These are phyloP conservation scores for Mrakia hoshinonis DNA, from an alignment of 768 basidiomycete species.

Conservation along the genomic window DNA sequence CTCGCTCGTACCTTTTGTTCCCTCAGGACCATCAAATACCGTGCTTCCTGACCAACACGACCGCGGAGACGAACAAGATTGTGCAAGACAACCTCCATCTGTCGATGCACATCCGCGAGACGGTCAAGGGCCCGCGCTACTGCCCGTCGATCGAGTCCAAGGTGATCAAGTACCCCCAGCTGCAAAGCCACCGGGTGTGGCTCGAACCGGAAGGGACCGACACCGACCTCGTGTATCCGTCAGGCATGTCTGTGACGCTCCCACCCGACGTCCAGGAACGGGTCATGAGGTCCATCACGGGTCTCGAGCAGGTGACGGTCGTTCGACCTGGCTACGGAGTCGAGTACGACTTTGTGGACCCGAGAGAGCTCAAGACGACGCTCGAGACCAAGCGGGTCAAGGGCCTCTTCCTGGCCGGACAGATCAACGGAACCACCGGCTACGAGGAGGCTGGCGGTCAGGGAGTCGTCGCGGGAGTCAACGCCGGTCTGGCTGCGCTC, in stretches of 20 bases:
- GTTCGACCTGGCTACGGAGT: conserved; percentile 81
- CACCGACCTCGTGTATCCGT: conserved; percentile 76
- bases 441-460: conserved; percentile 93
- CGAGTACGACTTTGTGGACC: conserved; percentile 75
- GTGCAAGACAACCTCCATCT: conserved; percentile 65
- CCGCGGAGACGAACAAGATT: conserved; percentile 61
- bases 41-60: conserved; percentile 63
- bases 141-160: conserved; percentile 87
- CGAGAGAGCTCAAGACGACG: conserved; percentile 64
- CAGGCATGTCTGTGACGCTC: conserved; percentile 78
- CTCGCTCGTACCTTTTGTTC: not conserved
- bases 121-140: conserved; percentile 81
- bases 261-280: conserved; percentile 75
- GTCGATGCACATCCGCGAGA: conserved; percentile 79
- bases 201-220: conserved; percentile 70
- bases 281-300: conserved; percentile 75
- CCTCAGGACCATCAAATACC: conserved; percentile 59
- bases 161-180: conserved; percentile 66
- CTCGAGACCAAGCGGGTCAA: conserved; percentile 77
- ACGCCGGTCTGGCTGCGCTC: conserved; percentile 66
- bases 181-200: conserved; percentile 67
- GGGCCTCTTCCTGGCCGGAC: conserved; percentile 79
- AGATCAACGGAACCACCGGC: conserved; percentile 89
- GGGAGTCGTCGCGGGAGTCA: conserved; percentile 77
- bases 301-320: conserved; percentile 75